Percentiles rank a stretch among this genome's conserved stretches.
Conservation (phyloP, 2,329 filamentous ascomycete genomes). For the Neoscytalidium dimidiatum region DNA sequence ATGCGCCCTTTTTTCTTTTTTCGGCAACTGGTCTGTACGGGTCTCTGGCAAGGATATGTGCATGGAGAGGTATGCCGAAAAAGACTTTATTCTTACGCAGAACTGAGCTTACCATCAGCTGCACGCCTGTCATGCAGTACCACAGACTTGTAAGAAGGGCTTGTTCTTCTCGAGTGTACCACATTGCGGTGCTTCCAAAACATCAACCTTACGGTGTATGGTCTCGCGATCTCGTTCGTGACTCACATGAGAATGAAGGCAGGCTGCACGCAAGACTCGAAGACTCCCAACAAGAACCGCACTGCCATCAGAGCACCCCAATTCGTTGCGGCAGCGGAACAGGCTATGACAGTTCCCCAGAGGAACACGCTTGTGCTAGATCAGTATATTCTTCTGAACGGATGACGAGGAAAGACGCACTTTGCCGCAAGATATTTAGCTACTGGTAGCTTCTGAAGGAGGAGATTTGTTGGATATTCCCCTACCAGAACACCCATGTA, state of each 20-base stretch:
- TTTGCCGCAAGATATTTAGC: slow-evolving; percentile 60
- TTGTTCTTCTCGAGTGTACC: slow-evolving; percentile 26
- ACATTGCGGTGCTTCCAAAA: slow-evolving; percentile 27
- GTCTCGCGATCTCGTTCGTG: neutral
- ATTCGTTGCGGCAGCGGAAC: slow-evolving; percentile 18
- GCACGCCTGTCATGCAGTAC: neutral
- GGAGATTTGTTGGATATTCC: slow-evolving; percentile 54
- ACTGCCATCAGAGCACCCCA: slow-evolving; percentile 47
- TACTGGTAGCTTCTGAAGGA: slow-evolving; percentile 62
- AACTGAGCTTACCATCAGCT: slow-evolving; percentile 19
- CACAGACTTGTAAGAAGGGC: slow-evolving; percentile 23
- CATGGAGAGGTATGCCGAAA: too few species aligned
- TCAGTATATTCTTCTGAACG: neutral
- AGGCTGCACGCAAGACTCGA: slow-evolving; percentile 55
- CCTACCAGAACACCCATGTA: slow-evolving; percentile 58
- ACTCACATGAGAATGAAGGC: slow-evolving; percentile 46
- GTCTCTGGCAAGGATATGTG: too few species aligned
- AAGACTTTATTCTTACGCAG: slow-evolving; percentile 37
- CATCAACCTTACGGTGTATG: slow-evolving; percentile 16
- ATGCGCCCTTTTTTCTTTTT: too few species aligned
- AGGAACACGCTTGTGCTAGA: slow-evolving; percentile 36
- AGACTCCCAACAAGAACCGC: slow-evolving; percentile 67
- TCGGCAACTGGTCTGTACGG: too few species aligned
- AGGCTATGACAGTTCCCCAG: slow-evolving; percentile 43
- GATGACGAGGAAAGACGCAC: slow-evolving; percentile 20